Conservation (phyloP, 495 filamentous ascomycete species). For the Cetradonia linearis region DNA sequence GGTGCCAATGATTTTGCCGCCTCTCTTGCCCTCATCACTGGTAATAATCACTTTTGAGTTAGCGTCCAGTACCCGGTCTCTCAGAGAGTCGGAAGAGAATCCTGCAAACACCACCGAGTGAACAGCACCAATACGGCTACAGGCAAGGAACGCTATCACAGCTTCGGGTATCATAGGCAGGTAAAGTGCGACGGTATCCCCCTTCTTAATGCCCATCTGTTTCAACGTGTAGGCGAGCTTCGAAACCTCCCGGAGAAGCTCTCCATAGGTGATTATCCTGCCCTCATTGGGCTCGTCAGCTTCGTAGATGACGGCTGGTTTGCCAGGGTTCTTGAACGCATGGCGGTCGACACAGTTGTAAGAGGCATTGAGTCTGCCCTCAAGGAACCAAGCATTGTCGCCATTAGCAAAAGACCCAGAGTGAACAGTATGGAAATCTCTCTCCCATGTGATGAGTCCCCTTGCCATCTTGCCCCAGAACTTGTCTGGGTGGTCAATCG, state of each 20-base stretch:
- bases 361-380: constrained; percentile 86
- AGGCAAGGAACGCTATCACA: constrained; percentile 81
- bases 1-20: constrained; percentile 93
- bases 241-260: constrained; percentile 88
- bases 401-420: constrained; percentile 67
- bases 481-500: constrained; percentile 77
- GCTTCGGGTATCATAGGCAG: constrained; percentile 98
- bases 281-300: constrained; percentile 85
- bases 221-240: constrained; percentile 76
- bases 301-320: constrained; percentile 96
- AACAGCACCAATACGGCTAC: constrained; percentile 83
- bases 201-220: constrained; percentile 93
- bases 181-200: constrained; percentile 95
- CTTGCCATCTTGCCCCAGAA: constrained; percentile 86
- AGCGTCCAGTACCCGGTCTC: constrained; percentile 89
- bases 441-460: constrained; percentile 82
- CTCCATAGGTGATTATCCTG: constrained; percentile 81
- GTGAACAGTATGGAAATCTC: constrained; percentile 85
- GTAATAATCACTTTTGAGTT: constrained; percentile 89
- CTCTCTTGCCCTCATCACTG: constrained; percentile 92
- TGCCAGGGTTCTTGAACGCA: constrained; percentile 83
- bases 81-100: constrained; percentile 93
- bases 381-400: constrained; percentile 89
- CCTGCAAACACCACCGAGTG: constrained; percentile 99
- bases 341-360: constrained; percentile 98